Percentiles rank a stretch among this genome's conserved stretches.
These are phyloP conservation scores for Epicoccum nigrum DNA, from an alignment of 2,329 filamentous ascomycete genomes.

Conservation along the genomic window DNA sequence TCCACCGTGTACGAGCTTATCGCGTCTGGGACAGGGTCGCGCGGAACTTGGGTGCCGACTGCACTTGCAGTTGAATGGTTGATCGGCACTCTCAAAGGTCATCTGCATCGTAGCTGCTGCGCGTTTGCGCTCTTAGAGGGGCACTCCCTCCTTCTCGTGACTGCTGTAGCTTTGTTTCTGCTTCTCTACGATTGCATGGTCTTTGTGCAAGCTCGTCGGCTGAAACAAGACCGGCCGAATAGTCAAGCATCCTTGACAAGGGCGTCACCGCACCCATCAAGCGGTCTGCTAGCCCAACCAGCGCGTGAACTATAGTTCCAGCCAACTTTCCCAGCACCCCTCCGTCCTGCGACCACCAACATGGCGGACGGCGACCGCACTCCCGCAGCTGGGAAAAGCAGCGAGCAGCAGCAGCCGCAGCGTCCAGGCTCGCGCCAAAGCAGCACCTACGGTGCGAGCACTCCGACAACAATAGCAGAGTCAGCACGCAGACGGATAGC, in stretches of 20 bases:
- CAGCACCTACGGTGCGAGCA: constrained; percentile 35
- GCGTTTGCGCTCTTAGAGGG: constrained; percentile 22
- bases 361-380: constrained; percentile 43
- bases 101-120: constrained; percentile 29
- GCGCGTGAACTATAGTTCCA: neutral
- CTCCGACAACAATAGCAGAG: constrained; percentile 33
- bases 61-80: constrained; percentile 4
- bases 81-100: constrained; percentile 22
- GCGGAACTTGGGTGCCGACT: constrained; percentile 11
- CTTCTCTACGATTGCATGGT: constrained; percentile 15
- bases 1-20: no score
- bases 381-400: constrained; percentile 31
- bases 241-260: constrained; percentile 17
- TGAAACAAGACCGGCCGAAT: constrained; percentile 23
- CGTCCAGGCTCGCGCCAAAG: constrained; percentile 33
- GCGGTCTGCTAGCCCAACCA: constrained; percentile 11
- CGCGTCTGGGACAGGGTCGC: constrained; percentile 8
- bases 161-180: neutral
- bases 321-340: constrained; percentile 16
- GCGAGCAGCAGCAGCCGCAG: no score
- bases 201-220: constrained; percentile 17
- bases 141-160: constrained; percentile 10
- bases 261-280: constrained; percentile 11
- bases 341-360: constrained; percentile 13
- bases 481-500: constrained; percentile 40